Base-by-base conservation (phyloP, 2,329 filamentous ascomycete species). In the Huntiella decipiens region DNA sequence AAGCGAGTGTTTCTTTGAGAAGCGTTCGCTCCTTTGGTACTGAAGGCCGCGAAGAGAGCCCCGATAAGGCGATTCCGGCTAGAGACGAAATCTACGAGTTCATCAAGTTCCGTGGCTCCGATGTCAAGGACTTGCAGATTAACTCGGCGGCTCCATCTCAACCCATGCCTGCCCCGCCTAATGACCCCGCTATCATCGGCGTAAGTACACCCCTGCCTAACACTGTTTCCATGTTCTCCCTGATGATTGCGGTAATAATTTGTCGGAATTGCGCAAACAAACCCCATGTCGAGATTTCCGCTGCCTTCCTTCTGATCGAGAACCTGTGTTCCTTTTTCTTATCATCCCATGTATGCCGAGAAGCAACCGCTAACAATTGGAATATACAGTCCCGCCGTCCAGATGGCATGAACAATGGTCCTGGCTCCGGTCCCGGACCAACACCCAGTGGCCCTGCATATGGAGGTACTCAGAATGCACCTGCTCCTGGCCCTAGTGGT, bases 221-320 rank as follows among this genome's bases (percentile, higher is more conserved):
- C 44, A 47, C 48, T 50, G 49, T 36, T 49, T 46, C 53, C 50
- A 43, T 40, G 22, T 44, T 44, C 22, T 46, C 56, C 56, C 76
- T 94, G 87, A 94, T 85, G 83, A 93, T 83, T 80, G 73, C 86
- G 87, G 87, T 94, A 94, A 84, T 91, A 84, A 66, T 72, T 74
- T 60, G 71, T 77, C 79, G 80, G 82, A 82, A 82, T 80, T 82
- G 85, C 85, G 86, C 86, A 93, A 78, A 76, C 68, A 85, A 80
- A 43, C 73, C 73, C 34, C 43, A 68, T 94, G 87, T 93, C 79
- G 87, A 94, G 76, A 79, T 82, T 79, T 94, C 87, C 86, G 87
- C 94, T 95, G 87, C 86, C 87, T 95, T 95, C 87, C 87, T 95
- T 94, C 86, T 95, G 86, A 94, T 77, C 58, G 52, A 39, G 52